A percentile compares a stretch with the other conserved stretches of the same genome.
phyloP scores from a whole-genome alignment of 768 basidiomycete species.

The Naganishia randhawae region DNA sequence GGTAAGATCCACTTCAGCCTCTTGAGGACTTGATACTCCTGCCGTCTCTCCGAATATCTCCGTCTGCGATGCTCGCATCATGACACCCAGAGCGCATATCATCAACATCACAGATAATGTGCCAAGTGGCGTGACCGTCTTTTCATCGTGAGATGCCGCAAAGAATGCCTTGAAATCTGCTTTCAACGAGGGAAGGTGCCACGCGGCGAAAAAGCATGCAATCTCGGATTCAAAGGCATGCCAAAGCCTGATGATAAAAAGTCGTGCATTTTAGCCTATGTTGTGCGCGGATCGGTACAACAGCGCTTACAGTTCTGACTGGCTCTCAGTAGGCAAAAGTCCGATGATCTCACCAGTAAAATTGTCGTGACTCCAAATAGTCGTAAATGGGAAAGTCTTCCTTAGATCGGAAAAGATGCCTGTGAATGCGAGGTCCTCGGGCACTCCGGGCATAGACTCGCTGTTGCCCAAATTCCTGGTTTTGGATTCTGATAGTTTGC shows the following conservation, averaged over 20 bases:
- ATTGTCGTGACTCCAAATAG: conserved; percentile 51
- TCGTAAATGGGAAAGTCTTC: conserved; percentile 50
- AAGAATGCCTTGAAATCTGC: conserved; percentile 45
- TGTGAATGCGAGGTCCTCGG: conserved; percentile 44
- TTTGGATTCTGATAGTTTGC: conserved; percentile 37
- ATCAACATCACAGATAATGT: conserved; percentile 44
- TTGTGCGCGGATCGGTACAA: background rate
- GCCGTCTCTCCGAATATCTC: conserved; percentile 41
- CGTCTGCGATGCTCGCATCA: conserved; percentile 42
- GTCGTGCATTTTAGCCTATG: background rate
- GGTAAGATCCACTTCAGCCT: conserved; percentile 44
- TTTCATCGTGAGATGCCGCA: conserved; percentile 38
- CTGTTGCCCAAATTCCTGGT: conserved; percentile 23
- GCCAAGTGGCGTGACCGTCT: conserved; percentile 43
- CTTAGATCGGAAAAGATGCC: conserved; percentile 47
- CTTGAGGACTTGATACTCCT: background rate
- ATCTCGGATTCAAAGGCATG: conserved; percentile 42
- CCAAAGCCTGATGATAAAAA: conserved; percentile 34
- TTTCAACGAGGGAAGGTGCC: conserved; percentile 45
- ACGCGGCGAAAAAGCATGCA: conserved; percentile 42
- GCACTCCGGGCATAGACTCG: conserved; percentile 36
- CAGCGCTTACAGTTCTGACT: conserved; percentile 41
- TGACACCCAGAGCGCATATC: conserved; percentile 44
- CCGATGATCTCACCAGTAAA: conserved; percentile 48
- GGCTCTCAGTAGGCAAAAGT: conserved; percentile 41